Percentiles rank a stretch among this genome's conserved stretches.
These are phyloP conservation scores for Shiraia bambusicola DNA, from an alignment of 2,329 filamentous ascomycete genomes.

Conservation along the genomic window DNA sequence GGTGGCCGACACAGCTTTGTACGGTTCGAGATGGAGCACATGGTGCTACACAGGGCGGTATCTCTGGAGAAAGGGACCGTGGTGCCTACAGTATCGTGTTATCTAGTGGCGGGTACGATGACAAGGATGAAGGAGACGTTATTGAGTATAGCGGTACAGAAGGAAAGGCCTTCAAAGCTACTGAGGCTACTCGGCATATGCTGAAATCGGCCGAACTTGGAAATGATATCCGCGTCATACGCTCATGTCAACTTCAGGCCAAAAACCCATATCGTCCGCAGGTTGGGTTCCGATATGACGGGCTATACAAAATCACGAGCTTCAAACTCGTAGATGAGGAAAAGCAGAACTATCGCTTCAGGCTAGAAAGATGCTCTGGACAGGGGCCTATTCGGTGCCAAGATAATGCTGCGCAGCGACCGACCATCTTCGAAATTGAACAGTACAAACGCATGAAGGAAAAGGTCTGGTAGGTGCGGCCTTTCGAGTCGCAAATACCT, in stretches of 20 bases:
- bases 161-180: slow-evolving; percentile 31
- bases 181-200: slow-evolving; percentile 47
- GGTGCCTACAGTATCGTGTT: slow-evolving; percentile 61
- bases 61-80: slow-evolving; percentile 48
- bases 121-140: slow-evolving; percentile 53
- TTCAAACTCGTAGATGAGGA: slow-evolving; percentile 44
- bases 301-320: slow-evolving; percentile 53
- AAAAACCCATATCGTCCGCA: slow-evolving; percentile 48
- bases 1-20: slow-evolving; percentile 58
- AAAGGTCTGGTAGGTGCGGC: slow-evolving; percentile 5
- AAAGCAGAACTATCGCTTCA: slow-evolving; percentile 52
- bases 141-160: slow-evolving; percentile 58
- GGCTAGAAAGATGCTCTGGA: slow-evolving; percentile 45
- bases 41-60: slow-evolving; percentile 50
- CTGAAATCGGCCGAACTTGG: slow-evolving; percentile 42
- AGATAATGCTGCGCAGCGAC: slow-evolving; percentile 48
- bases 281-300: slow-evolving; percentile 59
- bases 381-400: slow-evolving; percentile 53
- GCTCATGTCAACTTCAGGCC: slow-evolving; percentile 45
- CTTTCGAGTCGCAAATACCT: background rate
- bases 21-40: slow-evolving; percentile 58
- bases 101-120: slow-evolving; percentile 50
- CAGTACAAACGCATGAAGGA: slow-evolving; percentile 25
- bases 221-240: slow-evolving; percentile 54
- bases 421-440: slow-evolving; percentile 33